These are phyloP conservation scores for Xylaria longipes DNA, from an alignment of 495 filamentous ascomycete species.

Conservation along the genomic window DNA sequence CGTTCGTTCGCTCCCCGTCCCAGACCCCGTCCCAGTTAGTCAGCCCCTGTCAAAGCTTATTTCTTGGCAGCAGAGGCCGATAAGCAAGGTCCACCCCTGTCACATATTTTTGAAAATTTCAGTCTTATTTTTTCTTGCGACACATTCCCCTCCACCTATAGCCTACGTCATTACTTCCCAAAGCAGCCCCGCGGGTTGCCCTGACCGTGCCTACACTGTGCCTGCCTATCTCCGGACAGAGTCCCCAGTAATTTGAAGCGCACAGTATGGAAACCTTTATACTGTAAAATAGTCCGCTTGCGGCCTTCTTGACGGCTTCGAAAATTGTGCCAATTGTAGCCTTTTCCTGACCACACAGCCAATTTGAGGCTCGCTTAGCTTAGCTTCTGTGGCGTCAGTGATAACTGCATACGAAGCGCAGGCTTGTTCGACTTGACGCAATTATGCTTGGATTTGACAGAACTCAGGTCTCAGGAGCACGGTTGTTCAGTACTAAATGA, in stretches of 20 bases:
- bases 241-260: background rate
- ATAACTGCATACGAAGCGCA: background rate
- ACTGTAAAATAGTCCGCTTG: conserved; percentile 9
- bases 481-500: background rate
- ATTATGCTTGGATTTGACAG: background rate
- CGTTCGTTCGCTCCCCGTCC: background rate
- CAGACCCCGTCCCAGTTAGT: background rate
- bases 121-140: conserved; percentile 13
- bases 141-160: conserved; percentile 1
- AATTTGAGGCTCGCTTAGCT: background rate
- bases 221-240: conserved; percentile 1
- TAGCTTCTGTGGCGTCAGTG: background rate
- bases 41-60: conserved; percentile 11
- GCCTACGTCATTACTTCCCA: conserved; percentile 22
- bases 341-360: background rate
- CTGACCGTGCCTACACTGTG: background rate
- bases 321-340: conserved; percentile 3
- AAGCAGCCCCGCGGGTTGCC: conserved; percentile 14
- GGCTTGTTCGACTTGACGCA: background rate
- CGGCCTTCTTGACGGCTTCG: background rate
- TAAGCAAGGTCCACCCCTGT: conserved; percentile 18
- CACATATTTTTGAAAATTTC: conserved; percentile 7
- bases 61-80: conserved; percentile 1
- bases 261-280: background rate
- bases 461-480: background rate